These are phyloP conservation scores for Puccinia polysora DNA, from an alignment of 1,284 basidiomycete genomes.

Conservation along the genomic window DNA sequence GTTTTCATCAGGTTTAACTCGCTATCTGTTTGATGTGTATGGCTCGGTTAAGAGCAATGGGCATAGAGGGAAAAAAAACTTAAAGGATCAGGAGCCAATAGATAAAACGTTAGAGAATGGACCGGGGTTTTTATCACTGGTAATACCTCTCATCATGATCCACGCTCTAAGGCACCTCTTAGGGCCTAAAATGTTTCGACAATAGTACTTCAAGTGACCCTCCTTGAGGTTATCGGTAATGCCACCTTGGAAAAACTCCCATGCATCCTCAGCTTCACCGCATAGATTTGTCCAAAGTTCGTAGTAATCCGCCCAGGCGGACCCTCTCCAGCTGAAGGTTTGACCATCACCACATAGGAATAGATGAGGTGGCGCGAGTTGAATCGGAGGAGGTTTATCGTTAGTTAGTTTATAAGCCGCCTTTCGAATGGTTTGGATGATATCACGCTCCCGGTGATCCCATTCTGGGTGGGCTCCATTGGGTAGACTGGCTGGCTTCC, in stretches of 20 bases:
- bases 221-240: constrained; percentile 39
- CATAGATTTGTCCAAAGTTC: constrained; percentile 19
- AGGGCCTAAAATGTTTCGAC: neutral
- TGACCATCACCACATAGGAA: constrained; percentile 17
- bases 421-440: constrained; percentile 29
- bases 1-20: too few species aligned
- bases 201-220: constrained; percentile 34
- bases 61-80: too few species aligned
- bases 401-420: constrained; percentile 28
- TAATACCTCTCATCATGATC: constrained; percentile 37
- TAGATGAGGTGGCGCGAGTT: neutral
- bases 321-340: constrained; percentile 39
- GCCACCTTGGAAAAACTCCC: constrained; percentile 35
- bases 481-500: constrained; percentile 22
- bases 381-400: constrained; percentile 15
- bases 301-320: constrained; percentile 37
- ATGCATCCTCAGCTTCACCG: constrained; percentile 2
- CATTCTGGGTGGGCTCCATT: constrained; percentile 26
- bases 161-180: neutral
- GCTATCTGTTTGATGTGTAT: too few species aligned
- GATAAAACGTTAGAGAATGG: constrained; percentile 30
- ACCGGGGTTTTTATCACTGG: constrained; percentile 9
- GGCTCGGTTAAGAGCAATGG: too few species aligned
- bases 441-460: constrained; percentile 38
- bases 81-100: neutral